These are phyloP conservation scores for Monosporascus sp. DNA, from an alignment of 2,329 filamentous ascomycete species.

Conservation along the genomic window DNA sequence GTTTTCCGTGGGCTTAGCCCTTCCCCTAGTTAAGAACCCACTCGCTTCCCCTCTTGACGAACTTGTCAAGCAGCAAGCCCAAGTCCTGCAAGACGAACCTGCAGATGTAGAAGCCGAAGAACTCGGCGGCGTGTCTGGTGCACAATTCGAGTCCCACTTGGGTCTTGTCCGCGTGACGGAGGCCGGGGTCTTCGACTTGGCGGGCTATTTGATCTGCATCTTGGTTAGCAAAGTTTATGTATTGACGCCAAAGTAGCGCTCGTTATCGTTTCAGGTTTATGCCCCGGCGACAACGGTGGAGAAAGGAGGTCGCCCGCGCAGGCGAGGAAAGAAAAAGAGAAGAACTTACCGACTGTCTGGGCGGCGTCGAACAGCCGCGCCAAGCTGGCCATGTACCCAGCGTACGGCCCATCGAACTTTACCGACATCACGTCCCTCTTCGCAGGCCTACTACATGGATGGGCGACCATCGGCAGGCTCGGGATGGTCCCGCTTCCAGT, in stretches of 20 bases:
- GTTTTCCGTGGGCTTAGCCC: too few relatives aligned
- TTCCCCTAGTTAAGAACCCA: conserved; percentile 57
- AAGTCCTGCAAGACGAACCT: conserved; percentile 89
- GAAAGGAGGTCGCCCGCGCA: neutral
- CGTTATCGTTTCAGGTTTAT: too few relatives aligned
- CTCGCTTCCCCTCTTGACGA: conserved; percentile 92
- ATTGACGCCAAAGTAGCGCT: too few relatives aligned
- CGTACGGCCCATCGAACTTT: conserved; percentile 76
- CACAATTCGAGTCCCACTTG: conserved; percentile 93
- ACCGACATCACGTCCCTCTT: conserved; percentile 66
- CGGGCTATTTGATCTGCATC: conserved; percentile 82
- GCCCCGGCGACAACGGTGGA: too few relatives aligned
- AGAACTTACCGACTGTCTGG: conserved; percentile 76
- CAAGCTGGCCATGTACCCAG: conserved; percentile 85
- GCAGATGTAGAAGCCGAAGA: conserved; percentile 95
- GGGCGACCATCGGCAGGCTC: conserved; percentile 70
- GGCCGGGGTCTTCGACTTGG: conserved; percentile 90
- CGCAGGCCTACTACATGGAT: conserved; percentile 60
- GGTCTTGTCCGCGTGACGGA: conserved; percentile 86
- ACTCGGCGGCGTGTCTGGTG: conserved; percentile 89
- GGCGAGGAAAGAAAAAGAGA: neutral
- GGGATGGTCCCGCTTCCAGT: conserved; percentile 51
- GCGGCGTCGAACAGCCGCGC: conserved; percentile 89
- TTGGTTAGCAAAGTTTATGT: conserved; percentile 18
- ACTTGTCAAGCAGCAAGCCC: conserved; percentile 84